Base-by-base conservation (phyloP, 257 asterid genomes). In the Solanum rostratum region DNA sequence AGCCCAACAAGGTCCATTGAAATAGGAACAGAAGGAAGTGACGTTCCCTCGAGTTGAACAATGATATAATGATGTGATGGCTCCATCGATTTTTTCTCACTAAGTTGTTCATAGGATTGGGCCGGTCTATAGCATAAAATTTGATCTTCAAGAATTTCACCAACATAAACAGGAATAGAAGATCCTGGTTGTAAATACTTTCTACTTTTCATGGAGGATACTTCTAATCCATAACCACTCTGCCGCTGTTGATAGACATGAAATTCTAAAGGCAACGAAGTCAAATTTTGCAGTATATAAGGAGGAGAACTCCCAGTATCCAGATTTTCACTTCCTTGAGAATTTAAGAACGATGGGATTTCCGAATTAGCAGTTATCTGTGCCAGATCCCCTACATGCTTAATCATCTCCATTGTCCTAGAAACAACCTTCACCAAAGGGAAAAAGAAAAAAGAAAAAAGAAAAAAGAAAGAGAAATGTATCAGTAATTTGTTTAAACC, bases 1-100 rank as follows among this genome's bases (percentile, higher is more conserved):
- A 92, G 95, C 71, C 99, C 98, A 49, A 92, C 98, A 89, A 95
- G 98, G 91, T 96, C 99, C 97, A 96, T 93, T 66, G 99, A 96
- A 88, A 96, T 91, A 82, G 97, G 98, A 86, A 90, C 80, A 79
- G 98, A 95, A 43, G 98, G 94, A 62, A 84, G 59, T 71, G 97
- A 91, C 84, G 97, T 90, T 84, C 97, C 99, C 91, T 96, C 98
- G 83, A 96, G 90, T 83, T 93, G 98, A 89, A 96, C 89, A 87
- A 90, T 88, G 79, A 95, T 94, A 88, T 92, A 93, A 76, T 92
- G 91, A 88, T 93, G 98, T 71, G 95, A 89, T 55, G 94, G 90
- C 88, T 92, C 95, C 85, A 87, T 87, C 50, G 88, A 89, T 85
- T 92, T 97, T 86, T 91, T 94, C 85, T 90, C 95, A 50, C 85